These are phyloP conservation scores for Ajuga chamaepitys DNA, from an alignment of 257 asterid species.

Conservation along the genomic window DNA sequence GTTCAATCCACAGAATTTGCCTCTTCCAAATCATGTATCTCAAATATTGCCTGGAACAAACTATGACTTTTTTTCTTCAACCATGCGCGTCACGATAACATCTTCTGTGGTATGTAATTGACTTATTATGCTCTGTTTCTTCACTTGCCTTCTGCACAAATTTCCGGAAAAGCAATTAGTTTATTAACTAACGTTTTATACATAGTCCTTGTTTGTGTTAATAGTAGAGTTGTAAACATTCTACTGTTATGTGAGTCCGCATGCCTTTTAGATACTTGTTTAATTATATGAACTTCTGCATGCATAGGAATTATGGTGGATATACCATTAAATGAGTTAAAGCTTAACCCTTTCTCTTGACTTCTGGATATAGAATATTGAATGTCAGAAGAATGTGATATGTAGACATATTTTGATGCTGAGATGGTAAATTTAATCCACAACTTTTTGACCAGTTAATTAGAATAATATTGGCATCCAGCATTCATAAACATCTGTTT, in stretches of 20 bases:
- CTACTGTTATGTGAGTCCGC: background rate
- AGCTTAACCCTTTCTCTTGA: background rate
- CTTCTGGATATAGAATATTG: background rate
- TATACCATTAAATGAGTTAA: background rate
- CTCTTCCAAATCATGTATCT: slow-evolving; percentile 81
- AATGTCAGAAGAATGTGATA: background rate
- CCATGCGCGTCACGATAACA: slow-evolving; percentile 76
- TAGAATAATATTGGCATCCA: background rate
- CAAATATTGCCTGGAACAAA: slow-evolving; percentile 87
- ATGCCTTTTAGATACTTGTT: background rate
- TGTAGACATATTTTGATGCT: background rate
- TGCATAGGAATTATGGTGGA: background rate
- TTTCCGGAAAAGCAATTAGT: background rate
- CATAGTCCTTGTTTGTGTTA: background rate
- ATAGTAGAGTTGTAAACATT: background rate
- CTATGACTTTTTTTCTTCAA: slow-evolving; percentile 81
- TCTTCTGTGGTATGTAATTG: slow-evolving; percentile 75
- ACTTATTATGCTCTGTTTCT: background rate
- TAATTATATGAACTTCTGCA: background rate
- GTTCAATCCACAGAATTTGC: slow-evolving; percentile 53
- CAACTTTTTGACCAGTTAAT: background rate
- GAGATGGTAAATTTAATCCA: background rate
- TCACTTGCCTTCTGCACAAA: background rate
- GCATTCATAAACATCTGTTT: background rate
- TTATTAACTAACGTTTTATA: background rate